A percentile compares a stretch with the other conserved stretches of the same genome.
These are phyloP conservation scores for Babesia sp. DNA, from an alignment of 169 alveolate species.

Conservation along the genomic window DNA sequence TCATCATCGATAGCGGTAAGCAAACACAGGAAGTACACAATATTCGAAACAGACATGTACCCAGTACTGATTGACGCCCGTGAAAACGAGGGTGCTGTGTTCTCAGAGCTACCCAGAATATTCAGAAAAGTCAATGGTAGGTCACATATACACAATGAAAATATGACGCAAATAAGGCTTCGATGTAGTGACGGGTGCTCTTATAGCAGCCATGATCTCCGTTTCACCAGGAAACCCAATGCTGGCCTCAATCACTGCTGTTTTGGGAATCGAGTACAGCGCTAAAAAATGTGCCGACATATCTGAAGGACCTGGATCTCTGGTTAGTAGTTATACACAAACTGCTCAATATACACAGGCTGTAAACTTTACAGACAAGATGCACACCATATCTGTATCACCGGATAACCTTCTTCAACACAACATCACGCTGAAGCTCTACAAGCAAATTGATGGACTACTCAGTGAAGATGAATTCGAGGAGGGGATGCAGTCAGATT, in stretches of 20 bases:
- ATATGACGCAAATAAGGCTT: conserved; percentile 14
- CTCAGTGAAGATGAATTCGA: neutral
- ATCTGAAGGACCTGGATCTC: conserved; percentile 58
- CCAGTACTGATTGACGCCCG: conserved; percentile 25
- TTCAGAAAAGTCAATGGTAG: conserved; percentile 48
- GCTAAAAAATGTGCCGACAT: conserved; percentile 32
- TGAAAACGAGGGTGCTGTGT: conserved; percentile 44
- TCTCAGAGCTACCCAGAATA: conserved; percentile 40
- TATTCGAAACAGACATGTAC: conserved; percentile 27
- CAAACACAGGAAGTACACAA: too few species aligned
- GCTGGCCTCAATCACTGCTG: conserved; percentile 25
- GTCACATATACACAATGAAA: neutral
- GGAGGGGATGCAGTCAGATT: too few species aligned
- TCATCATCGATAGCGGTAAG: conserved; percentile 23
- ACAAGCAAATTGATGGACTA: neutral
- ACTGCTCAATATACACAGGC: neutral
- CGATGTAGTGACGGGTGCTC: conserved; percentile 45
- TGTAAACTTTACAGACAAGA: conserved; percentile 42
- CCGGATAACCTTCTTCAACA: conserved; percentile 53
- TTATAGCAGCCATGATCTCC: conserved; percentile 47
- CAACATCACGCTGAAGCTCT: conserved; percentile 21
- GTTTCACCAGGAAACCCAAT: conserved; percentile 30
- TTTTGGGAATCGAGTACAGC: conserved; percentile 49
- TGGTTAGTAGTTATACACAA: conserved; percentile 3
- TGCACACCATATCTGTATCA: conserved; percentile 49